Conservation (phyloP, 192 early-diverging fungal genomes). For the Podila minutissima region DNA sequence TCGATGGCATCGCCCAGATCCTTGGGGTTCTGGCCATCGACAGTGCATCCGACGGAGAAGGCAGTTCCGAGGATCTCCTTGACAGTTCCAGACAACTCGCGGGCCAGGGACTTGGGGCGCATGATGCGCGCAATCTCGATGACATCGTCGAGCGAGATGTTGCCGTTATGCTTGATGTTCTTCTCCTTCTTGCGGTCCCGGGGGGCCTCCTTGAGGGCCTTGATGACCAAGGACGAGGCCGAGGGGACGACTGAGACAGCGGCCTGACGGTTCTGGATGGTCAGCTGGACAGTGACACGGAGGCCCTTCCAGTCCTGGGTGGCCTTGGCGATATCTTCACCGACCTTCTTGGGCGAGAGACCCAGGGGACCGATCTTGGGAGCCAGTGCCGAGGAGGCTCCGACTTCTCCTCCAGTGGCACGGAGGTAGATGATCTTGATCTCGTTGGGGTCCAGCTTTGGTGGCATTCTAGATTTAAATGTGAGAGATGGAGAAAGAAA, state of each 20-base stretch:
- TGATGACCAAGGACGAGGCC: slow-evolving; percentile 96
- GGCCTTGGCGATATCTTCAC: slow-evolving; percentile 99
- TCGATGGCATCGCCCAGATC: slow-evolving; percentile 88
- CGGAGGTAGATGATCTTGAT: slow-evolving; percentile 91
- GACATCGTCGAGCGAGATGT: slow-evolving; percentile 93
- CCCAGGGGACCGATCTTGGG: slow-evolving; percentile 99
- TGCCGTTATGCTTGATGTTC: slow-evolving; percentile 99
- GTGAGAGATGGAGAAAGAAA: too few species aligned
- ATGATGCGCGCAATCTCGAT: slow-evolving; percentile 97
- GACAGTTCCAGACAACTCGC: slow-evolving; percentile 94
- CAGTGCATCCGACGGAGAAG: slow-evolving; percentile 97
- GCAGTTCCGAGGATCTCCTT: slow-evolving; percentile 96
- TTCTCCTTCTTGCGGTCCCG: slow-evolving; percentile 99
- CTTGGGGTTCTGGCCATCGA: slow-evolving; percentile 94
- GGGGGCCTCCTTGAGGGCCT: slow-evolving; percentile 96
- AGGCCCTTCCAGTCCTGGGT: slow-evolving; percentile 99
- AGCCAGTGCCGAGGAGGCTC: slow-evolving; percentile 95
- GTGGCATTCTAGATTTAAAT: slow-evolving; percentile 71
- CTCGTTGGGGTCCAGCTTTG: slow-evolving; percentile 88
- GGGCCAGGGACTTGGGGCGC: slow-evolving; percentile 94
- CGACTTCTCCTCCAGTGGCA: slow-evolving; percentile 97
- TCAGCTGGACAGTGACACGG: slow-evolving; percentile 96
- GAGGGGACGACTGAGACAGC: slow-evolving; percentile 95
- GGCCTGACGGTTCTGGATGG: slow-evolving; percentile 99
- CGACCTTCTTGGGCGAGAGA: slow-evolving; percentile 99